Percentiles rank a stretch among this genome's conserved stretches.
Evolutionary conservation across 2,329 filamentous ascomycete genomes (phyloP).

Genomic region (Paecilomyces sp.): DNA sequence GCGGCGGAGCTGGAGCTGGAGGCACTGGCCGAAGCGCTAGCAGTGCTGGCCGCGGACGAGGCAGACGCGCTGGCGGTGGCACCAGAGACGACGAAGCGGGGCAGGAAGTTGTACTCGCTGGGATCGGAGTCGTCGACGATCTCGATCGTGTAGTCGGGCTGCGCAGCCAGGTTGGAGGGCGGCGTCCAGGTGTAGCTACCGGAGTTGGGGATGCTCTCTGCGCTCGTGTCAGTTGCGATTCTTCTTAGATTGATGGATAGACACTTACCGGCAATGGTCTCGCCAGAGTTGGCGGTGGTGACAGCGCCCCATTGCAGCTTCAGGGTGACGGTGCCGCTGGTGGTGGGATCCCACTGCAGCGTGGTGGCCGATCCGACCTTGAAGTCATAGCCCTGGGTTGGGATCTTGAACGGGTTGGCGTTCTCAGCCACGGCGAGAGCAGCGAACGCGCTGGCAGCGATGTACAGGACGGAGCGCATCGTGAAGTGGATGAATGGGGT

Average conservation of each 20-base stretch:
- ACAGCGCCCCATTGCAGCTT: slow-evolving; percentile 40
- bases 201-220: slow-evolving; percentile 42
- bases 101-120: slow-evolving; percentile 44
- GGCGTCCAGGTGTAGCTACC: slow-evolving; percentile 45
- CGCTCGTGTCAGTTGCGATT: background rate
- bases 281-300: slow-evolving; percentile 34
- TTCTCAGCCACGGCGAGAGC: slow-evolving; percentile 33
- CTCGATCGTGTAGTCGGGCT: slow-evolving; percentile 46
- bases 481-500: slow-evolving; percentile 13
- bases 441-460: slow-evolving; percentile 39
- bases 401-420: slow-evolving; percentile 44
- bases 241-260: background rate
- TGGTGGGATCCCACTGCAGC: slow-evolving; percentile 45
- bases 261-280: slow-evolving; percentile 37
- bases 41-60: slow-evolving; percentile 13
- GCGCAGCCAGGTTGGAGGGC: slow-evolving; percentile 31
- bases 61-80: slow-evolving; percentile 30
- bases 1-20: slow-evolving; percentile 19
- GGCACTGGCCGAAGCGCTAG: slow-evolving; percentile 1
- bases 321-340: slow-evolving; percentile 45
- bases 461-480: slow-evolving; percentile 40
- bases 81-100: slow-evolving; percentile 44
- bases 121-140: slow-evolving; percentile 44
- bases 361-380: slow-evolving; percentile 40
- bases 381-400: slow-evolving; percentile 35